These are phyloP conservation scores for Gaeumannomyces tritici DNA, from an alignment of 2,329 filamentous ascomycete species.

Conservation along the genomic window DNA sequence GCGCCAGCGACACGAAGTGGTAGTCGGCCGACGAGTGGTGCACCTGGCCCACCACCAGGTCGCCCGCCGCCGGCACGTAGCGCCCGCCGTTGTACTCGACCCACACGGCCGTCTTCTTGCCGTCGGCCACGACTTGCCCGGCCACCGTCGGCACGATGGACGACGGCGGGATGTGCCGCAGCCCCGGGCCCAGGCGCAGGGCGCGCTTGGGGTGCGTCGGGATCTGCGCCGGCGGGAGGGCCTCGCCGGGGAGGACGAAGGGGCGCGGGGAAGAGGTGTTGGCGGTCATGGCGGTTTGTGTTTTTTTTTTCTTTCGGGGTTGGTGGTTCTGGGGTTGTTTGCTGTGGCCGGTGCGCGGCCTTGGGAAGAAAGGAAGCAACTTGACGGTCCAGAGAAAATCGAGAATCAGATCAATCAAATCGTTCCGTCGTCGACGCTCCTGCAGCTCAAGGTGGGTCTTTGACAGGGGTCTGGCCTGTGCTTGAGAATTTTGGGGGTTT, in stretches of 20 bases:
- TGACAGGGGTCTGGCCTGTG: neutral
- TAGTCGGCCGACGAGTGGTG: conserved; percentile 65
- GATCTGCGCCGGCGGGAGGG: conserved; percentile 54
- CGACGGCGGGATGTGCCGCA: conserved; percentile 72
- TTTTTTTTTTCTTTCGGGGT: too few relatives aligned
- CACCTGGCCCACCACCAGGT: conserved; percentile 82
- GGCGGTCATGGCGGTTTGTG: neutral
- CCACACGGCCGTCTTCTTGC: conserved; percentile 68
- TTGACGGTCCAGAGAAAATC: too few relatives aligned
- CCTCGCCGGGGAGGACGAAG: conserved; percentile 75
- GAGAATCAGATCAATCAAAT: neutral
- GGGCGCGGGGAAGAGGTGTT: conserved; percentile 11
- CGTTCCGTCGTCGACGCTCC: too few relatives aligned
- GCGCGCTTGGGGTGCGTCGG: conserved; percentile 60
- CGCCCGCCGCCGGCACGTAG: conserved; percentile 70
- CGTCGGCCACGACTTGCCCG: conserved; percentile 58
- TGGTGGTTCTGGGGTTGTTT: too few relatives aligned
- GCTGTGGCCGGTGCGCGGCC: too few relatives aligned
- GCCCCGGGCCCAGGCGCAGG: conserved; percentile 73
- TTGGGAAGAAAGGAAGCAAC: too few relatives aligned
- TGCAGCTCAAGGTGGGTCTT: neutral
- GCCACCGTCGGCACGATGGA: conserved; percentile 60
- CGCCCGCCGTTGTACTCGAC: conserved; percentile 63
- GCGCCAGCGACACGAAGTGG: conserved; percentile 70
- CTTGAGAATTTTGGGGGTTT: neutral